Evolutionary conservation across 2,329 filamentous ascomycete genomes (phyloP), one percentile per base, ranked within the genome.

Genomic region (Teratosphaeria pseudoeucalypti): DNA sequence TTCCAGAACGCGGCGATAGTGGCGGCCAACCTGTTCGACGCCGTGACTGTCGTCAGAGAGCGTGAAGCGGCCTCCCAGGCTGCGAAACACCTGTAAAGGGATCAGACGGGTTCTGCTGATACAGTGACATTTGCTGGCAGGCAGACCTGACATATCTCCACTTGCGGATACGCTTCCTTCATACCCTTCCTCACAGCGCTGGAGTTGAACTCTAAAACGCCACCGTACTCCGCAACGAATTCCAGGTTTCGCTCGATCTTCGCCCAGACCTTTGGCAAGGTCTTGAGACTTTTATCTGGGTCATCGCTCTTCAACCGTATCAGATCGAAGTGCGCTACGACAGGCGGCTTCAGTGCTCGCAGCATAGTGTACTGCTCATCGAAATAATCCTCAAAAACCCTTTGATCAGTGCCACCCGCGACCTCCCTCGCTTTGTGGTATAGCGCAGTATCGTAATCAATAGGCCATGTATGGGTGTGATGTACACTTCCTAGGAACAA

Each of bases 41-140:
- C 89, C 89, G 76, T 99, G 94, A 72, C 91, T 96, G 75, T 99
- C 94, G 73, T 99, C 94, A 6, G 90, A 96, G 67, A 99, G 81
- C 57, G 90, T 95, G 74, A 97, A 95, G 61, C 82, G 83, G 27
- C 94, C 92, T 27, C 86, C 86, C 67, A 58, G 19, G 4, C 29
- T 56, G 11, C 12, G 58, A 26, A 62, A 62, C 3, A 39, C 34
- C 57, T 60, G 26, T 6, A 34, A 16, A n/a, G 32, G 34, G 16
- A 59, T 72, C 58, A 71, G 65, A n/a, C 12, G 52, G 34, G 26
- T 49, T 11, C 37, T 26, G 10, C 27, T 14, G 37, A 16, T 6
- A 5, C 1, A 43, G 37, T 43, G 16, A 6, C 6, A n/a, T 6
- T 14, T 32, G 32, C 52, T 39, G 16, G 14, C 26, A 26, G 49